Base-by-base conservation (phyloP, 2,329 filamentous ascomycete species). In the Bipolaris bicolor region DNA sequence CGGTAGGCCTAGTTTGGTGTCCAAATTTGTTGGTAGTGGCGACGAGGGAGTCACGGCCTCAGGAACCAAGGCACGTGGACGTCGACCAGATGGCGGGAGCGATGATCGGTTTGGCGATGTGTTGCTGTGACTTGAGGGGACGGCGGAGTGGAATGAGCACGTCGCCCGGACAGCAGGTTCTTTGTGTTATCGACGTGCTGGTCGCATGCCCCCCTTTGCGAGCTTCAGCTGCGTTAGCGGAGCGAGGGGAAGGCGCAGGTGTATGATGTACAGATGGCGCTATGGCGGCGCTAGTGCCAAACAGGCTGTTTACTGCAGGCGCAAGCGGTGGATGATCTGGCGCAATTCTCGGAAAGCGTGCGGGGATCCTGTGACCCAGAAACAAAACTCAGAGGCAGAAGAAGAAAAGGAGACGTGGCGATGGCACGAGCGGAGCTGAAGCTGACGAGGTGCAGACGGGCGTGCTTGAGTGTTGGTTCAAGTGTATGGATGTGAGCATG, bases 241-340 rank as follows among this genome's bases (percentile, higher is more conserved):
- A 61, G 64, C 54, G 63, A 56, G 61, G 62, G 61, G 61, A 41
- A 44, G 22, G 40, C 24, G 41, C 26, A 49, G 50, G 57, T 58
- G 58, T 61, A 58, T 60, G 61, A 58, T 62, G 62, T 59, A 61
- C 67, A 65, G 59, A 67, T 66, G 65, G 62, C 58, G 59, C 58
- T 55, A 67, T 53, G 26, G 20, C 44, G 45, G 57, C 63, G 62
- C 67, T 69, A 69, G 55, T 26, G 41, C 61, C 36, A 57, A 62
- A 61, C 58, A 60, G 62, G 62, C 49, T 20, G 52, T 52, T 55
- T 56, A 61, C 60, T 62, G 63, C 60, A 63, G 50, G 49, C 39
- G 63, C 54, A 62, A 52, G 49, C 36, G 53, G 55, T 52, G 57
- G 58, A 53, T 60, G 63, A 63, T 64, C 60, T 65, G 62, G 61